phyloP scores from a whole-genome alignment of 106 monocot species.

The Dendrobium officinale region DNA sequence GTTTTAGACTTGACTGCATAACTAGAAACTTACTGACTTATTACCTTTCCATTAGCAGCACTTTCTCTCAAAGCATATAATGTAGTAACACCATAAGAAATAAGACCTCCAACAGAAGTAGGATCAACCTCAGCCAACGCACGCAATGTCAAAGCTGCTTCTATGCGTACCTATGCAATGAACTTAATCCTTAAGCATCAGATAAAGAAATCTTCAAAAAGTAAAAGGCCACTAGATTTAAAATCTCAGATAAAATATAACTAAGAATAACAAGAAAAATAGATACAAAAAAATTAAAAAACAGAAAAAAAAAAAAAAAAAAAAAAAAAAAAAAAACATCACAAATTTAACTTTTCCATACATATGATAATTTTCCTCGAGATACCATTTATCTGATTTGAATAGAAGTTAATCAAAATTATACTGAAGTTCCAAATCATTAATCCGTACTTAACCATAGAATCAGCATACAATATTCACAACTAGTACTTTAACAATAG shows the following conservation, averaged over 20 bases:
- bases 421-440: too few species aligned
- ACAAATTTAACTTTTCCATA: not conserved
- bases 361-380: not conserved
- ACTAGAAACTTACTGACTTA: not conserved
- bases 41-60: slow-evolving; percentile 62
- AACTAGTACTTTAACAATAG: not conserved
- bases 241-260: not conserved
- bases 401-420: not conserved
- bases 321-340: not conserved
- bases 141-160: slow-evolving; percentile 91
- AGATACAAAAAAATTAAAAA: not conserved
- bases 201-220: not conserved
- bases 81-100: slow-evolving; percentile 91
- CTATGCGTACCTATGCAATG: slow-evolving; percentile 64
- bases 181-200: slow-evolving; percentile 11
- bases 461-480: not conserved
- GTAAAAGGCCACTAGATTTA: not conserved
- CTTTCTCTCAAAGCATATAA: slow-evolving; percentile 88
- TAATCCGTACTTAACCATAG: not conserved
- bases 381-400: not conserved
- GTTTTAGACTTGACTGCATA: not conserved
- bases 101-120: slow-evolving; percentile 92
- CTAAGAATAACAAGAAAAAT: not conserved
- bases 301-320: not conserved
- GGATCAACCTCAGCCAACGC: slow-evolving; percentile 94